These are phyloP conservation scores for Ailanthus altissimus DNA, from an alignment of 345 rosid species.

Conservation along the genomic window DNA sequence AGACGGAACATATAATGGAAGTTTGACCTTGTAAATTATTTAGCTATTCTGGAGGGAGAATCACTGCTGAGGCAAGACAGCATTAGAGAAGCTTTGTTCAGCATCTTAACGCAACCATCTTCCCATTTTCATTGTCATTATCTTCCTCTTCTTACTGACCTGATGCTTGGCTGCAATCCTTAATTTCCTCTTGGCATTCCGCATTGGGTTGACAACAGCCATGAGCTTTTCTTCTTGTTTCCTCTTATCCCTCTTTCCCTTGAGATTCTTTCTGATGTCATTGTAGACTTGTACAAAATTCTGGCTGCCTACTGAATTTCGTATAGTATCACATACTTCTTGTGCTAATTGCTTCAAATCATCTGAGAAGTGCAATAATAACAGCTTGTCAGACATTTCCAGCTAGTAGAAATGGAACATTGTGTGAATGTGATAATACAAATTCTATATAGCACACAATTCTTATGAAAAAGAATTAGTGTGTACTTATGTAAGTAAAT, in stretches of 20 bases:
- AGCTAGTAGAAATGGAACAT: not conserved
- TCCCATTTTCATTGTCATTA: slow-evolving; percentile 63
- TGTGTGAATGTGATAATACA: no score
- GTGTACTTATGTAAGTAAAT: not conserved
- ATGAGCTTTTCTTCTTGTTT: slow-evolving; percentile 72
- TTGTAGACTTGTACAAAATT: slow-evolving; percentile 54
- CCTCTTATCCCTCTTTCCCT: slow-evolving; percentile 72
- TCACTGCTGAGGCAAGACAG: not conserved
- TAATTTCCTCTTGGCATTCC: slow-evolving; percentile 86
- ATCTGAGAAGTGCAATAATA: slow-evolving; percentile 39
- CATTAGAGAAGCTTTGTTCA: not conserved
- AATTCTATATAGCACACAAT: not conserved
- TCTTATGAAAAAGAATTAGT: not conserved
- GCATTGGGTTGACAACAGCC: slow-evolving; percentile 82
- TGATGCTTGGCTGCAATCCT: slow-evolving; percentile 72
- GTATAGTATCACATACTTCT: slow-evolving; percentile 60
- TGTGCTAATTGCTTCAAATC: slow-evolving; percentile 69
- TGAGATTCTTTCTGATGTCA: slow-evolving; percentile 61
- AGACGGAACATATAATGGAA: no score
- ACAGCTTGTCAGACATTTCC: not conserved
- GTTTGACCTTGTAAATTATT: not conserved
- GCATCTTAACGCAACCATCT: slow-evolving; percentile 49
- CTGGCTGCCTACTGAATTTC: slow-evolving; percentile 55
- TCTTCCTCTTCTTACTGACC: slow-evolving; percentile 78
- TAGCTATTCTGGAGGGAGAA: not conserved